These are phyloP conservation scores for Quercus lobata DNA, from an alignment of 331 rosid species.

Conservation along the genomic window DNA sequence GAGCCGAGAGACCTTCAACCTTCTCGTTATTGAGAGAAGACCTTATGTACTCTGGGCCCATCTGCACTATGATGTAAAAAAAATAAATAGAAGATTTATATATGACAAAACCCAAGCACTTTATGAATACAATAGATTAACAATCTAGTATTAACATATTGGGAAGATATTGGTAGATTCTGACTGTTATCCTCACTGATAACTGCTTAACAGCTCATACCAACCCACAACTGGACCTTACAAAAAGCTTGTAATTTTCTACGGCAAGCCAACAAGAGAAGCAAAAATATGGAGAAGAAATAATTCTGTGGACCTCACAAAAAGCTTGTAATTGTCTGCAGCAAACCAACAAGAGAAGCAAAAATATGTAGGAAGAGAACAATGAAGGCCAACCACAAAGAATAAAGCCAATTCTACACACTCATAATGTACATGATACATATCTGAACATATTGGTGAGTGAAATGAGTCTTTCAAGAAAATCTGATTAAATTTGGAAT, in stretches of 20 bases:
- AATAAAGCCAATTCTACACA: not conserved
- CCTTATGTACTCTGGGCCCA: conserved; percentile 23
- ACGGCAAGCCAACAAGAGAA: not conserved
- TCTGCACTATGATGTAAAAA: conserved; percentile 33
- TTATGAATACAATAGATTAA: not conserved
- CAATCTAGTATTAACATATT: conserved; percentile 1
- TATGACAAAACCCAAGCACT: not conserved
- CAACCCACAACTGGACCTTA: not conserved
- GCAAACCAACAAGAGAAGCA: not conserved
- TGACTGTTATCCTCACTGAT: not conserved
- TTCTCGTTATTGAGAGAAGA: conserved; percentile 14
- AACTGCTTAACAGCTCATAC: not conserved
- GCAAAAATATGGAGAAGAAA: not conserved
- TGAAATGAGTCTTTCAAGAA: not conserved
- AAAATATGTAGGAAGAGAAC: not conserved
- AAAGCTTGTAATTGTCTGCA: not conserved
- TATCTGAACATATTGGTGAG: not conserved
- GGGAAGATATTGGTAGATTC: not conserved
- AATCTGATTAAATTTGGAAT: not conserved
- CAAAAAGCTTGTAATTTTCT: not conserved
- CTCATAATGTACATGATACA: not conserved
- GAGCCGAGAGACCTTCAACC: conserved; percentile 32
- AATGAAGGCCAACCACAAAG: not conserved
- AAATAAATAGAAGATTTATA: conserved; percentile 16
- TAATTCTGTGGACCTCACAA: not conserved